These are phyloP conservation scores for Penicillium coffeae DNA, from an alignment of 495 filamentous ascomycete genomes.

Conservation along the genomic window DNA sequence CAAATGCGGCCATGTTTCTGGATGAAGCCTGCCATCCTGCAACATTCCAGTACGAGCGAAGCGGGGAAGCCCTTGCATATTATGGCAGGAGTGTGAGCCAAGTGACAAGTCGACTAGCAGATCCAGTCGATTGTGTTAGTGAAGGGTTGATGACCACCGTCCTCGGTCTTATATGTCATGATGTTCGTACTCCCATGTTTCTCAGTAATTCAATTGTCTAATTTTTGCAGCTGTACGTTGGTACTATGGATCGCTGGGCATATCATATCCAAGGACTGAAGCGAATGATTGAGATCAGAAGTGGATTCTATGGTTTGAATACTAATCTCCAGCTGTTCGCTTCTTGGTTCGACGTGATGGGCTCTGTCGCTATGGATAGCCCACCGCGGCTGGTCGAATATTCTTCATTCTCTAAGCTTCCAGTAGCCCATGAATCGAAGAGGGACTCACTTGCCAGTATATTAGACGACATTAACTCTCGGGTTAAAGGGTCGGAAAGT, in stretches of 20 bases:
- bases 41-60: conserved; percentile 14
- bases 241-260: conserved; percentile 13
- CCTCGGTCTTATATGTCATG: conserved; percentile 17
- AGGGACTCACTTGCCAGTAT: background rate
- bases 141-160: conserved; percentile 13
- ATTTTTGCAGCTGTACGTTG: conserved; percentile 15
- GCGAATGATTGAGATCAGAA: conserved; percentile 13
- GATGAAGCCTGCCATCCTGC: conserved; percentile 11
- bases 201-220: background rate
- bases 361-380: conserved; percentile 1
- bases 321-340: conserved; percentile 1
- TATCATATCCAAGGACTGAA: conserved; percentile 17
- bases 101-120: conserved; percentile 9
- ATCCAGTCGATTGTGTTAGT: conserved; percentile 10
- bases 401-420: background rate
- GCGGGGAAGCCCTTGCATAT: conserved; percentile 13
- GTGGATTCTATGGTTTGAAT: conserved; percentile 16
- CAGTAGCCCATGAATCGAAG: background rate
- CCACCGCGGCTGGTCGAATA: background rate
- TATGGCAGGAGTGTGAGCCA: conserved; percentile 10
- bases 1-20: conserved; percentile 24
- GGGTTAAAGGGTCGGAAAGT: background rate
- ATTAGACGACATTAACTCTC: background rate
- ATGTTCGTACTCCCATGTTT: conserved; percentile 4
- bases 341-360: conserved; percentile 9